phyloP scores from a whole-genome alignment of 257 asterid species.

The Solanum virginianum region DNA sequence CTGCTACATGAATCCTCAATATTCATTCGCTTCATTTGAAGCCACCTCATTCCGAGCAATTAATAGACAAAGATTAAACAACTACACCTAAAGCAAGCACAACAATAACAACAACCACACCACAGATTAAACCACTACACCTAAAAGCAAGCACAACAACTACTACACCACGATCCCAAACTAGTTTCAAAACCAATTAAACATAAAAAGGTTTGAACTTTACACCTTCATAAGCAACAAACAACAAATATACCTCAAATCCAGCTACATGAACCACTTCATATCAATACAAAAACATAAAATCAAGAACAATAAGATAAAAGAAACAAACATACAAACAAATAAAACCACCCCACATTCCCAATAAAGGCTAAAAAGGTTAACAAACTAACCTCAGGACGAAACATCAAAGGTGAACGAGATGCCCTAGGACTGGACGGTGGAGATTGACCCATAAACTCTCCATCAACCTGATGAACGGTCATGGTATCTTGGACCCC shows the following conservation, averaged over 20 bases:
- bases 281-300: background rate
- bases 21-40: background rate
- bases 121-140: background rate
- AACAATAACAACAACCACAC: background rate
- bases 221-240: background rate
- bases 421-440: constrained; percentile 91
- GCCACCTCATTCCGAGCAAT: background rate
- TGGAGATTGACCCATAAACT: constrained; percentile 70
- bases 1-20: background rate
- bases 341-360: background rate
- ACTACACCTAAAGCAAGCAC: background rate
- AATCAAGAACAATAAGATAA: background rate
- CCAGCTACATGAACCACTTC: background rate
- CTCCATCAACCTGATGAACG: constrained; percentile 26
- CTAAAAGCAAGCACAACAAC: background rate
- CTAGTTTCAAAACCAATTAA: background rate
- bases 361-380: background rate
- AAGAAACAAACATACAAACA: background rate
- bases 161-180: background rate
- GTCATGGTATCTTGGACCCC: constrained; percentile 43
- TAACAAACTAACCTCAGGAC: constrained; percentile 54
- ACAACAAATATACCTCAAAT: background rate
- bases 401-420: constrained; percentile 78
- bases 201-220: background rate
- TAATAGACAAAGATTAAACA: background rate